Percentiles rank a stretch among this genome's conserved stretches.
phyloP scores from a whole-genome alignment of 148 eudicot genomes.

The Chenopodium berlandieri region DNA sequence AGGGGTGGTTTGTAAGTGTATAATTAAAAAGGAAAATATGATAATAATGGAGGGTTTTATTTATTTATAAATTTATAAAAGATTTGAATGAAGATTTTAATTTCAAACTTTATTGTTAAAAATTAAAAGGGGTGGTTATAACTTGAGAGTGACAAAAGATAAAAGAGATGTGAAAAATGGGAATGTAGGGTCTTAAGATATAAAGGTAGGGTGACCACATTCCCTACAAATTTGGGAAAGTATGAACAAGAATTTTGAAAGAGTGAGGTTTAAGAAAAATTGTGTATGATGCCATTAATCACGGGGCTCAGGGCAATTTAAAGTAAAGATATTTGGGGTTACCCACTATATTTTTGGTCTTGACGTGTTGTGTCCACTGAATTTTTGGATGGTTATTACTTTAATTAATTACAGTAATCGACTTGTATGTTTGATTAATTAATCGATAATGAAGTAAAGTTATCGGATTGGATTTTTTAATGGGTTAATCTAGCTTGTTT shows the following conservation, averaged over 20 bases:
- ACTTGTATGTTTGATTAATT: neutral
- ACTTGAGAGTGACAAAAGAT: constrained; percentile 52
- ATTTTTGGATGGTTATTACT: neutral
- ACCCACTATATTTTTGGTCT: constrained; percentile 15
- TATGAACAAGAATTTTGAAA: neutral
- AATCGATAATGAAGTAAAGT: no score
- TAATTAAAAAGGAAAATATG: constrained; percentile 1
- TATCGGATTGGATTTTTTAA: no score
- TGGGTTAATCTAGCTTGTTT: no score
- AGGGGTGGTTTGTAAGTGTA: constrained; percentile 24
- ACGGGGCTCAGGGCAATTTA: constrained; percentile 18
- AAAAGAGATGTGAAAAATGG: constrained; percentile 14
- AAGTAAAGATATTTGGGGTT: neutral
- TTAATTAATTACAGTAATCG: neutral
- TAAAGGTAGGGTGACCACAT: constrained; percentile 13
- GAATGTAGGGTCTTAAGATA: constrained; percentile 10
- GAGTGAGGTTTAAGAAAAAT: constrained; percentile 22
- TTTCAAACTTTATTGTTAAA: neutral
- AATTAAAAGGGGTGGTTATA: constrained; percentile 29
- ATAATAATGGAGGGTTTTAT: constrained; percentile 19
- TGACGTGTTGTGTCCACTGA: constrained; percentile 20
- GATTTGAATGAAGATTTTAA: constrained; percentile 9
- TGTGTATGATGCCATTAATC: constrained; percentile 21
- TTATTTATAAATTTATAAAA: neutral
- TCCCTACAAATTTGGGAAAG: constrained; percentile 19